These are phyloP conservation scores for Colletotrichum sp. DNA, from an alignment of 2,329 filamentous ascomycete species.

Conservation along the genomic window DNA sequence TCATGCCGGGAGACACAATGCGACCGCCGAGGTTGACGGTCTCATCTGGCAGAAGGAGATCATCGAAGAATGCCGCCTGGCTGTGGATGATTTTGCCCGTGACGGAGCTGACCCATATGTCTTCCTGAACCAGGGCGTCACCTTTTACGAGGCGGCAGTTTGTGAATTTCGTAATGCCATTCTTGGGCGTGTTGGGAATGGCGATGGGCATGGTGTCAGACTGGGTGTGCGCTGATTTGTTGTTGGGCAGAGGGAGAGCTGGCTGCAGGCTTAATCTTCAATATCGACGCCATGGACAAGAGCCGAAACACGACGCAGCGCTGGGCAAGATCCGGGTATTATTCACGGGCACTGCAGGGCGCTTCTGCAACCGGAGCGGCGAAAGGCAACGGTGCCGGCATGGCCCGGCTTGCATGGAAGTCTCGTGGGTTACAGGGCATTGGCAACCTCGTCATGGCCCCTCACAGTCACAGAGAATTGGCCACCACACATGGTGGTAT, in stretches of 20 bases:
- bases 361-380: not conserved
- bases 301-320: not conserved
- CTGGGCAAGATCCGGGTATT: slow-evolving; percentile 9
- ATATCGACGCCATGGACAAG: slow-evolving; percentile 16
- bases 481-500: slow-evolving; percentile 18
- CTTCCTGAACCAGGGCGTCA: slow-evolving; percentile 70
- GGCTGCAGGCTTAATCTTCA: not conserved
- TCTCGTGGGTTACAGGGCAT: not conserved
- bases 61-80: slow-evolving; percentile 70
- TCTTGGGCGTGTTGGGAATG: slow-evolving; percentile 40
- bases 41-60: slow-evolving; percentile 71
- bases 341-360: slow-evolving; percentile 1
- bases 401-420: slow-evolving; percentile 14
- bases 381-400: slow-evolving; percentile 7
- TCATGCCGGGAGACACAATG: slow-evolving; percentile 84
- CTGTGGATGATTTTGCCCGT: slow-evolving; percentile 83
- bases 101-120: slow-evolving; percentile 86
- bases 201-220: slow-evolving; percentile 51
- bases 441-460: slow-evolving; percentile 9
- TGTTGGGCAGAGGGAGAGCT: not conserved
- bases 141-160: slow-evolving; percentile 81
- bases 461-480: slow-evolving; percentile 14
- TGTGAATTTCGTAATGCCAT: slow-evolving; percentile 82
- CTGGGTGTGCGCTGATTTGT: slow-evolving; percentile 23
- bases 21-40: slow-evolving; percentile 81